These are phyloP conservation scores for Leccinum boreale DNA, from an alignment of 768 basidiomycete genomes.

Conservation along the genomic window DNA sequence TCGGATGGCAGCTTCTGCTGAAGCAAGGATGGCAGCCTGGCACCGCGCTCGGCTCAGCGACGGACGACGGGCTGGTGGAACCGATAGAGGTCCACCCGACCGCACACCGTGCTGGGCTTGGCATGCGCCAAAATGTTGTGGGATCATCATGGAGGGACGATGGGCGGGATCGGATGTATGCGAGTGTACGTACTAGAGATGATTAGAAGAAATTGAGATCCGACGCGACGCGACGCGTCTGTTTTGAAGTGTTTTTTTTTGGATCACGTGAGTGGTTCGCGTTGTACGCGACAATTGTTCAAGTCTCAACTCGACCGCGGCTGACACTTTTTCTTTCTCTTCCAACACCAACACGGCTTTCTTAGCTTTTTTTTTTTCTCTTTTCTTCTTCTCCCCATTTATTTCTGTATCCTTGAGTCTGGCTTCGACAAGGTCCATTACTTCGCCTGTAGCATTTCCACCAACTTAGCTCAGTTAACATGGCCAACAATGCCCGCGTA, in stretches of 20 bases:
- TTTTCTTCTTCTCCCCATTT: constrained; percentile 28
- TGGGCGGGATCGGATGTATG: constrained; percentile 38
- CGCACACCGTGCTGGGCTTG: constrained; percentile 53
- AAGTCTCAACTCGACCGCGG: constrained; percentile 31
- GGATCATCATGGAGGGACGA: constrained; percentile 19
- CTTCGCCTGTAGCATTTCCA: constrained; percentile 25
- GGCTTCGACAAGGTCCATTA: constrained; percentile 15
- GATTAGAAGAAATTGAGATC: background rate
- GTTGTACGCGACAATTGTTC: constrained; percentile 32
- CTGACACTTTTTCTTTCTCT: constrained; percentile 32
- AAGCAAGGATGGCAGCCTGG: constrained; percentile 81
- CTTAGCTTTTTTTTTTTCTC: background rate
- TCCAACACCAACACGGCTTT: constrained; percentile 15
- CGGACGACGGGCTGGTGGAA: constrained; percentile 43
- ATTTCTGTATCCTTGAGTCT: constrained; percentile 9
- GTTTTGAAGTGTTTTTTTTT: constrained; percentile 32
- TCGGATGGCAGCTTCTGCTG: constrained; percentile 65
- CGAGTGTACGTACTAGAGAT: constrained; percentile 8
- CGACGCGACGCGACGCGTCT: constrained; percentile 33
- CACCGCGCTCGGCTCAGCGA: constrained; percentile 28
- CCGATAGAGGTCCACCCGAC: constrained; percentile 51
- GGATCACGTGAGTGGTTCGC: constrained; percentile 39
- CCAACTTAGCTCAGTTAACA: constrained; percentile 23
- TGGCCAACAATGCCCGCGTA: constrained; percentile 66
- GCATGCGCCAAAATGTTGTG: constrained; percentile 32